These are phyloP conservation scores for Globisporangium megalacanthum DNA, from an alignment of 352 stramenopile genomes.

Conservation along the genomic window DNA sequence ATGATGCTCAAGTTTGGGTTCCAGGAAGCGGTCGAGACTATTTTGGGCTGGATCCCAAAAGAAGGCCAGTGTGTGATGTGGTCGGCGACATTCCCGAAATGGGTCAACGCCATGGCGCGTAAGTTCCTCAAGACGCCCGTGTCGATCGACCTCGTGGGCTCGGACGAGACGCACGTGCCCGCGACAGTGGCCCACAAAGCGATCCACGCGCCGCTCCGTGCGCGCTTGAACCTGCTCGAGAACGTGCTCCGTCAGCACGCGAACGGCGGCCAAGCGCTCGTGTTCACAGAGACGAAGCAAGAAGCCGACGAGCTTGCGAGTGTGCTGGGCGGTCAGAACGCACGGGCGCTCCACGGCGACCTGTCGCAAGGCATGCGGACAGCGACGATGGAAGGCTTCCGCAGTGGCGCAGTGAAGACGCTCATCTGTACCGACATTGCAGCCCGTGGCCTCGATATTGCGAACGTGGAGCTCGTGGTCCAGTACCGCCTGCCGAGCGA, in stretches of 20 bases:
- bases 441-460: slow-evolving; percentile 86
- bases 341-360: slow-evolving; percentile 68
- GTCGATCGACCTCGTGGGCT: slow-evolving; percentile 93
- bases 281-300: slow-evolving; percentile 98
- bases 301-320: slow-evolving; percentile 94
- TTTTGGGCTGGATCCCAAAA: slow-evolving; percentile 81
- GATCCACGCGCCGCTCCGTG: slow-evolving; percentile 84
- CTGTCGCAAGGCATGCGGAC: slow-evolving; percentile 86
- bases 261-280: slow-evolving; percentile 82
- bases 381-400: slow-evolving; percentile 96
- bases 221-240: slow-evolving; percentile 57
- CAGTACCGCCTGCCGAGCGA: slow-evolving; percentile 92
- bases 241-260: slow-evolving; percentile 65
- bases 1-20: slow-evolving; percentile 99
- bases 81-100: slow-evolving; percentile 94
- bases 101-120: slow-evolving; percentile 91
- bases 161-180: slow-evolving; percentile 77
- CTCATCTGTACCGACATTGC: slow-evolving; percentile 90
- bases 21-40: slow-evolving; percentile 95
- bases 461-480: slow-evolving; percentile 89
- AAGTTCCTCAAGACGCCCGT: slow-evolving; percentile 93
- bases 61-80: slow-evolving; percentile 93
- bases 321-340: slow-evolving; percentile 54
- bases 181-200: slow-evolving; percentile 90
- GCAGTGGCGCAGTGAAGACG: slow-evolving; percentile 90